Evolutionary conservation across 2,329 filamentous ascomycete species (phyloP).

Genomic region (Xylaria sp.): DNA sequence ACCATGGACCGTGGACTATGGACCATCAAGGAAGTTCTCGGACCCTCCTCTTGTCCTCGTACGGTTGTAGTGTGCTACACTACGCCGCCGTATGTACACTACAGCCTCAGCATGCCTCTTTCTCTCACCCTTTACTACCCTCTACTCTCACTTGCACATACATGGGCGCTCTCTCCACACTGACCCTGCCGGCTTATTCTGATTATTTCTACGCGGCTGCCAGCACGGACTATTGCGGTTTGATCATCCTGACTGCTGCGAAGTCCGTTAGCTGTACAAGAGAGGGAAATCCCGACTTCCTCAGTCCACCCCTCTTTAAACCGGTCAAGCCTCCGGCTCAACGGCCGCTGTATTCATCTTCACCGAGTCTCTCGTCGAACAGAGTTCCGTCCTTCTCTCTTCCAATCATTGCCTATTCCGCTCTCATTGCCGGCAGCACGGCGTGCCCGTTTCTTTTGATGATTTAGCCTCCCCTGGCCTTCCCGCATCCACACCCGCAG

Average conservation of each 20-base stretch:
- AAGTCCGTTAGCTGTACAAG: slow-evolving; percentile 40
- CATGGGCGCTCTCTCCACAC: slow-evolving; percentile 27
- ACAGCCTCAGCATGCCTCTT: slow-evolving; percentile 33
- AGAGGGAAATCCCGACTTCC: slow-evolving; percentile 39
- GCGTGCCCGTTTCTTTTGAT: slow-evolving; percentile 41
- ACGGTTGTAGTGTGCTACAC: slow-evolving; percentile 27
- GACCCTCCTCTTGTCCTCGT: slow-evolving; percentile 34
- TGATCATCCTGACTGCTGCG: slow-evolving; percentile 43
- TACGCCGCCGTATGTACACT: slow-evolving; percentile 12
- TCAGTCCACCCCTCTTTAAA: slow-evolving; percentile 48
- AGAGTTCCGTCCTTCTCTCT: slow-evolving; percentile 41
- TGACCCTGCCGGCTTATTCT: slow-evolving; percentile 18
- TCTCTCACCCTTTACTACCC: slow-evolving; percentile 23
- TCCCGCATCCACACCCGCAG: slow-evolving; percentile 39
- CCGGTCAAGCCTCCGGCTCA: slow-evolving; percentile 48
- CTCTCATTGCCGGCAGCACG: slow-evolving; percentile 44
- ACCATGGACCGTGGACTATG: slow-evolving; percentile 23
- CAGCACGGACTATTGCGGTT: slow-evolving; percentile 38
- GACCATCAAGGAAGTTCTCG: slow-evolving; percentile 34
- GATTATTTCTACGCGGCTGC: slow-evolving; percentile 34
- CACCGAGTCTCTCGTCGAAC: slow-evolving; percentile 47
- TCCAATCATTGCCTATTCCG: slow-evolving; percentile 47
- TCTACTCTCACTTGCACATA: slow-evolving; percentile 5
- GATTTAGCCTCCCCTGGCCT: slow-evolving; percentile 42
- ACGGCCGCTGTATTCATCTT: slow-evolving; percentile 46